Percentiles rank a stretch among this genome's conserved stretches.
Conservation (phyloP, 495 filamentous ascomycete genomes). For the Hypoxylon lienhwacheense region DNA sequence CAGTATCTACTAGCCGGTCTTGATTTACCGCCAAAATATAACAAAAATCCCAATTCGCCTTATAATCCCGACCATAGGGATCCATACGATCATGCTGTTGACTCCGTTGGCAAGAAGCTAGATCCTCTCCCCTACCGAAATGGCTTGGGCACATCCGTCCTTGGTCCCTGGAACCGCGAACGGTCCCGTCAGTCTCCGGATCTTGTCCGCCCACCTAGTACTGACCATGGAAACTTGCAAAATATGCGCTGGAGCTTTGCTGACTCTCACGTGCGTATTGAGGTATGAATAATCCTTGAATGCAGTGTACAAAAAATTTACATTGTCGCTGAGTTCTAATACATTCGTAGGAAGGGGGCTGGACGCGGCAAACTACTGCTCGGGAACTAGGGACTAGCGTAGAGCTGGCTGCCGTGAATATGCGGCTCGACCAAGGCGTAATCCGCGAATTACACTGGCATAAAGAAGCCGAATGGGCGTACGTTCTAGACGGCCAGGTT, state of each 20-base stretch:
- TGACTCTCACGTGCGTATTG: constrained; percentile 67
- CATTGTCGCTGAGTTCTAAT: constrained; percentile 2
- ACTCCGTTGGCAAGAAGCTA: constrained; percentile 58
- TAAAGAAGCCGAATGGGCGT: constrained; percentile 71
- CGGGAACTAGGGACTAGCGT: constrained; percentile 61
- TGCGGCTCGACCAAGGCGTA: constrained; percentile 67
- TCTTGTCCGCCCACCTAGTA: constrained; percentile 64
- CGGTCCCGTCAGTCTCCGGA: constrained; percentile 66
- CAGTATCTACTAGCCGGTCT: constrained; percentile 53
- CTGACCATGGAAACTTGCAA: constrained; percentile 62
- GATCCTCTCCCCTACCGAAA: constrained; percentile 68
- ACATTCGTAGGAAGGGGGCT: constrained; percentile 60
- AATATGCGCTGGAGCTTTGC: constrained; percentile 71
- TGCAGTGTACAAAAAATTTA: too few relatives aligned
- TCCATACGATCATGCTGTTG: constrained; percentile 53
- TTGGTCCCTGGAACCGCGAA: constrained; percentile 66
- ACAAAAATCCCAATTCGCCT: constrained; percentile 39
- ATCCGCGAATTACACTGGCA: constrained; percentile 77
- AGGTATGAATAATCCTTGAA: constrained; percentile 45
- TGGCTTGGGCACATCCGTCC: constrained; percentile 61
- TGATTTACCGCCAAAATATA: constrained; percentile 48
- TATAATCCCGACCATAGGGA: constrained; percentile 51
- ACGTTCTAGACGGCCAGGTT: constrained; percentile 61
- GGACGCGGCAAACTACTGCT: constrained; percentile 68
- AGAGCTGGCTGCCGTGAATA: constrained; percentile 67